Conservation (phyloP, 805 yeast species). For the Candida boleticola region DNA sequence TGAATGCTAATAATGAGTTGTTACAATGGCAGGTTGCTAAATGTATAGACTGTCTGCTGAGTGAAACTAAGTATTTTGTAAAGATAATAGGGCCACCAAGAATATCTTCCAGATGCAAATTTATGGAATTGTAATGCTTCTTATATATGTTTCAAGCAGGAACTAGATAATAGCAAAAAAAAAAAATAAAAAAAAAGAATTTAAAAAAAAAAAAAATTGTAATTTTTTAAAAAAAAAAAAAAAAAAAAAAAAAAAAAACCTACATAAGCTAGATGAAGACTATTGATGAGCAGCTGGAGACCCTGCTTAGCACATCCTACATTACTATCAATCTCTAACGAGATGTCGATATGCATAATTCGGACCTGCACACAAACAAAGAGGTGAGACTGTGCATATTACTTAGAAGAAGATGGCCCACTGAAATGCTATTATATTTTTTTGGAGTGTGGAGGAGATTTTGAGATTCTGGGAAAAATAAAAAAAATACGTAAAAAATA, state of each 20-base stretch:
- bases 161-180: neutral
- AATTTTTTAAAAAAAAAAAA: no score
- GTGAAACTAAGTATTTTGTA: neutral
- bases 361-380: neutral
- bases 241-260: neutral
- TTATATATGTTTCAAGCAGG: no score
- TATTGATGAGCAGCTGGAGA: neutral
- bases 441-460: neutral
- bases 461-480: no score
- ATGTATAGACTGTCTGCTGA: neutral
- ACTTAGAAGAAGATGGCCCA: neutral
- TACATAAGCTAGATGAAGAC: no score
- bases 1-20: neutral
- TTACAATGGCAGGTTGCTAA: neutral
- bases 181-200: no score
- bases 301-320: neutral
- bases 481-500: neutral
- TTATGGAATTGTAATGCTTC: no score
- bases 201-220: no score
- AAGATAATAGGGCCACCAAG: no score
- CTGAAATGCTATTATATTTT: neutral
- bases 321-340: conserved; percentile 3
- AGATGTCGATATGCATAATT: conserved; percentile 5
- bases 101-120: no score
- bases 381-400: neutral